Evolutionary conservation across 73 alveolate species (phyloP), one percentile per base, ranked within the genome.

Genomic region (Paramecium biaurelia): DNA sequence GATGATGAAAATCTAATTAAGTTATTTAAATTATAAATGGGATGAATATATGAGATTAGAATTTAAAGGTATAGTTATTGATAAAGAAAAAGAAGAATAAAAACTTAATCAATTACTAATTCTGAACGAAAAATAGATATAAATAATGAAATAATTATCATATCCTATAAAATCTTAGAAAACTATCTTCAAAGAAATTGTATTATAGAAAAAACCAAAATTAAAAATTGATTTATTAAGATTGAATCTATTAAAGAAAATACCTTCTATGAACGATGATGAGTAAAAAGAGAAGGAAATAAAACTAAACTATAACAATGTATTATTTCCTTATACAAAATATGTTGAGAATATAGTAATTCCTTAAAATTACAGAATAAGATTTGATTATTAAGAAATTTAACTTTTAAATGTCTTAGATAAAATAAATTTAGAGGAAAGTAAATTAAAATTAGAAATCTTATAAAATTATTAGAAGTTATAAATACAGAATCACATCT

Each of bases 21-120:
- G 84, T 63, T 63, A 23, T 63, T 32, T 63, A 63, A 63, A 63
- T 32, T 63, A 63, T 63, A 63, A 63, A 63, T 63, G 84, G 84
- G 84, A 63, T 26, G 84, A 63, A 32, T 63, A 30, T 7, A 32
- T 63, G 41, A 63, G 47, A 32, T 26, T 26, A 63, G 84, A 63
- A 24, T 63, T 63, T 63, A 63, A 63, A 32, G 84, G 84, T 3
- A 6, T 63, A 15, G 7, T 32, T 3, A 63, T 63, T 11, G 84
- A 63, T 7, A 63, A 63, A 63, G 84, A 63, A 1, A 63, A 63
- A 30, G 84, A 63, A 63, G 84, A 63, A 63, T 26, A 63, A 24
- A 63, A 63, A 10, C 41, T 63, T 4, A 63, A 63, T 63, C 12
- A 63, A 63, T 41, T 63, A 5, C 47, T 26, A 63, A 12, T 1